Percentiles rank a stretch among this genome's conserved stretches.
Conservation (phyloP, 2,329 filamentous ascomycete genomes). For the Parastagonospora nodorum region DNA sequence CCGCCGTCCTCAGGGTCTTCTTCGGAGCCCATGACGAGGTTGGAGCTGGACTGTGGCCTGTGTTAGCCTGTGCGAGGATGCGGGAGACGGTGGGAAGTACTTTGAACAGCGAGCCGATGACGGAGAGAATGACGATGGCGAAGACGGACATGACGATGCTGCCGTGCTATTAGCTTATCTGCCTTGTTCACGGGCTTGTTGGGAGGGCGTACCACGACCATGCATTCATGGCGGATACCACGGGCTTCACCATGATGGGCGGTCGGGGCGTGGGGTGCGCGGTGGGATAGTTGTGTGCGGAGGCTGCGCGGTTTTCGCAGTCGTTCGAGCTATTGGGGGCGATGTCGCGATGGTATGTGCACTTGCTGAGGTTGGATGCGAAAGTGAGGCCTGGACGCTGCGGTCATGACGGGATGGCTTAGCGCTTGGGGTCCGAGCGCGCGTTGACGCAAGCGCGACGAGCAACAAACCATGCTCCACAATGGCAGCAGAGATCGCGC, state of each 20-base stretch:
- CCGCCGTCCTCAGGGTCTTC: constrained; percentile 72
- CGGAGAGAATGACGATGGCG: constrained; percentile 67
- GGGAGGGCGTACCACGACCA: constrained; percentile 79
- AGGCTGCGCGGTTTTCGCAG: not conserved
- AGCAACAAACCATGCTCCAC: too few relatives aligned
- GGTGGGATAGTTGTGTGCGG: constrained; percentile 14
- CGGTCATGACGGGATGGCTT: too few relatives aligned
- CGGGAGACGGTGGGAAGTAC: constrained; percentile 40
- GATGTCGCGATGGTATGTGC: too few relatives aligned
- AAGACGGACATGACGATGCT: constrained; percentile 74
- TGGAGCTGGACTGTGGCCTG: constrained; percentile 66
- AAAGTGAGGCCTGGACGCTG: too few relatives aligned
- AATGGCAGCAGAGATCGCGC: too few relatives aligned
- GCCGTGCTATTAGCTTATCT: constrained; percentile 19
- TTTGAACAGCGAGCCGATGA: constrained; percentile 75
- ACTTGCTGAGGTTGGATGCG: too few relatives aligned
- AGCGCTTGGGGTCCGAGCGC: too few relatives aligned
- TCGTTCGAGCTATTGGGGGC: not conserved
- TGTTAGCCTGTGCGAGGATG: constrained; percentile 18
- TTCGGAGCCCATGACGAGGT: constrained; percentile 78
- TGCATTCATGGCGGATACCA: constrained; percentile 89
- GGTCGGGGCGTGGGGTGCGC: constrained; percentile 10
- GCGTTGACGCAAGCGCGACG: too few relatives aligned
- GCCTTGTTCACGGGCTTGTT: too few relatives aligned
- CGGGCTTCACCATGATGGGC: constrained; percentile 87